Evolutionary conservation across 1,139 yeast species (phyloP), one percentile per base, ranked within the genome.

Genomic region (Protomyces inouyei): DNA sequence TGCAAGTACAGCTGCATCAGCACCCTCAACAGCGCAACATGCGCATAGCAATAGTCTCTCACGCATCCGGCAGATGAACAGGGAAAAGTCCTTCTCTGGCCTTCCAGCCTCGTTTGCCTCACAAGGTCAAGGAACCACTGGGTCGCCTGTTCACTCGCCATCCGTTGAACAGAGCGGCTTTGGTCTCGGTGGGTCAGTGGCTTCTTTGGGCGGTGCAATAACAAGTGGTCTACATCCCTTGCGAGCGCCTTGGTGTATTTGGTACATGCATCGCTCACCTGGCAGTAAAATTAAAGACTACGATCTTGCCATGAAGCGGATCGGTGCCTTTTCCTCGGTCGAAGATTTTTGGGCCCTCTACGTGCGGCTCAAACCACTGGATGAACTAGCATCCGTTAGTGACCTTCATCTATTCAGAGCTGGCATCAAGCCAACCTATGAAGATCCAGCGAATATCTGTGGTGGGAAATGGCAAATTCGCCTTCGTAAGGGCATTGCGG

Each of bases 351-450:
- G 88, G 88, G 74, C 78, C 65, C 74, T 83, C 63, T 74, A 84
- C 66, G 71, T 81, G 16, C 77, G 79, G 40, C 74, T 85, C 68
- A 79, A 80, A 67, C 78, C 79, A 52, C 77, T 84, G 1, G 77
- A 76, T 69, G 80, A 80, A 61, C 76, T 84, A 66, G 79, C 81
- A 18, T 76, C 78, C 66, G 86, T 86, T 35, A 79, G 85, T 51
- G 88, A 85, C 72, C 78, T 82, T 68, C 83, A 84, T 67, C 73
- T 85, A 16, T 85, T 86, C 75, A 83, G 84, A 70, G 78, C 82
- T 55, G 88, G 88, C 1, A 81, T 85, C 54, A 82, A 82, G 70
- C 90, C 90, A 21, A 83, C 84, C 65, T 85, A 89, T 88, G 89
- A 85, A 72, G 89, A 85, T 71, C 87, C 88, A 1, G 77, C 80